Percentiles rank a stretch among this genome's conserved stretches.
Evolutionary conservation across 306 rosid genomes (phyloP).

Genomic region (Dryas alaskensis): DNA sequence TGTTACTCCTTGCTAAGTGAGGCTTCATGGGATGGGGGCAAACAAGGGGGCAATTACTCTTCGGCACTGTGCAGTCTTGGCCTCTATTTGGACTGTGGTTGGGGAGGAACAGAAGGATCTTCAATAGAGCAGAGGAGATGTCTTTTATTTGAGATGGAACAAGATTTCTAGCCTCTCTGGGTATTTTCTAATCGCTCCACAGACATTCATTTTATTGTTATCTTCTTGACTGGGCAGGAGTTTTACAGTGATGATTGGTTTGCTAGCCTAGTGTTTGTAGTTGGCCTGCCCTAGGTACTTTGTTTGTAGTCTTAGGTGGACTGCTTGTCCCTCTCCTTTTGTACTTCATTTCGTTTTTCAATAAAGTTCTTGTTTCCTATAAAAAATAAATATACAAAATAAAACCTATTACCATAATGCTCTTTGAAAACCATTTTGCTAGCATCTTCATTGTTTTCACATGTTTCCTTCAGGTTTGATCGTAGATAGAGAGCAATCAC

Average conservation of each 20-base stretch:
- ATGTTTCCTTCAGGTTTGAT: constrained; percentile 69
- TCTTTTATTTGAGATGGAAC: not conserved
- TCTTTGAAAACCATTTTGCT: constrained; percentile 34
- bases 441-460: constrained; percentile 34
- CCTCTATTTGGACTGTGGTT: too few relatives aligned
- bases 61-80: too few relatives aligned
- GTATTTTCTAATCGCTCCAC: not conserved
- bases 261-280: not conserved
- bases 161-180: not conserved
- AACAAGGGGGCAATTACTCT: too few relatives aligned
- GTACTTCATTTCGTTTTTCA: not conserved
- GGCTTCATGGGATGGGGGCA: too few relatives aligned
- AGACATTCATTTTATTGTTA: not conserved
- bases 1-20: too few relatives aligned
- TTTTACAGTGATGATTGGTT: not conserved
- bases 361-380: not conserved
- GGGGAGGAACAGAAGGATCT: too few relatives aligned
- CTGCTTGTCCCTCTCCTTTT: not conserved
- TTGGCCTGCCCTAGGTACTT: not conserved
- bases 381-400: not conserved
- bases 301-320: not conserved
- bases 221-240: not conserved
- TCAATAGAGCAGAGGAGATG: not conserved
- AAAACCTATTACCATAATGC: constrained; percentile 49
- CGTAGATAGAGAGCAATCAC: constrained; percentile 78